Evolutionary conservation across 345 rosid species (phyloP), one percentile per base, ranked within the genome.

Genomic region (Rhodamnia rubescens): DNA sequence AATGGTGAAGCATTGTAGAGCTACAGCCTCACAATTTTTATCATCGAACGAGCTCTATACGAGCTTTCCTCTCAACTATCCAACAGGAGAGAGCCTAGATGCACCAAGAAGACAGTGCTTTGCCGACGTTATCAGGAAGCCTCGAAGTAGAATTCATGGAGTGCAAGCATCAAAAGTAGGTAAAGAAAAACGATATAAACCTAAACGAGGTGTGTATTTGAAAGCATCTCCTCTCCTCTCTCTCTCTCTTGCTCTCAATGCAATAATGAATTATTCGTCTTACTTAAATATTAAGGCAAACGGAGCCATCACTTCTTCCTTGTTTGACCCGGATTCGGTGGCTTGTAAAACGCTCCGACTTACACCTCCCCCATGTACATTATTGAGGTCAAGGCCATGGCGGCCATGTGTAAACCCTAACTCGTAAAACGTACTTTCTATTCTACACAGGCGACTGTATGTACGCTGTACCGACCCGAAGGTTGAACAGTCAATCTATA

Each of bases 321-420:
- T 74, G 86, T 86, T 88, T 88, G 87, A 90, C 88, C 88, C 88
- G 87, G 74, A 86, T 56, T 83, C 75, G 86, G 18, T 88, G 90
- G 87, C 88, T 81, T 18, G 59, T 4, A 84, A 83, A 74, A 84
- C 89, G 86, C 83, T 51, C 61, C 64, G 40, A 24, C 44, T 53
- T 44, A 36, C 27, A 44, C 4, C 81, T 52, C 47, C 80, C 52
- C 32, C 57, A 9, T 20, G 75, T 64, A 36, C 80, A 69, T 69
- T 20, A 18, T 69, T 69, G 80, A 69, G 40, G 80, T 36, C 80
- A 18, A 32, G 47, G 80, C 47, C 47, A 10, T 36, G 47, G 24
- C 47, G 26, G 47, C 74, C 44, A 75, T 18, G 44, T 53, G 84
- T 27, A 29, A 82, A 82, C 55, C 84, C 56, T 82, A 26, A 53